Percentiles rank a stretch among this genome's conserved stretches.
Evolutionary conservation across 2,329 filamentous ascomycete species (phyloP).

Genomic region (Hypoxylon sp.): DNA sequence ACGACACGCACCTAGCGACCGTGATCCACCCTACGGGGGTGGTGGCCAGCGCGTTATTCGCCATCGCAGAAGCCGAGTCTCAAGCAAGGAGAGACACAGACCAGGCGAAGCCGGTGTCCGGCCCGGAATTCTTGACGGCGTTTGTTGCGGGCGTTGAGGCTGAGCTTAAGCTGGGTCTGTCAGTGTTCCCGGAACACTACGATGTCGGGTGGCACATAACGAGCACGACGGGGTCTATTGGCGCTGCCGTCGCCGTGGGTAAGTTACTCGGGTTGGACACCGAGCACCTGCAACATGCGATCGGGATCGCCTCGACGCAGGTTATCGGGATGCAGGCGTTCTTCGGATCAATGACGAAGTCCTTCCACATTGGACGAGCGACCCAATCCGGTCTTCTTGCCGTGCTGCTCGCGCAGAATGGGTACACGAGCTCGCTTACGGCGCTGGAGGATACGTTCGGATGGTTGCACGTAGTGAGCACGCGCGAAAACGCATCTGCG

Average conservation of each 20-base stretch:
- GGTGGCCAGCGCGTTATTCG: constrained; percentile 65
- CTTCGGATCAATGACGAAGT: constrained; percentile 70
- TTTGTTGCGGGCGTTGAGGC: constrained; percentile 67
- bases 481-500: constrained; percentile 57
- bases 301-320: constrained; percentile 68
- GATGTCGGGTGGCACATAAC: constrained; percentile 71
- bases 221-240: constrained; percentile 66
- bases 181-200: constrained; percentile 69
- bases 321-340: constrained; percentile 68
- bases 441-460: constrained; percentile 67
- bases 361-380: constrained; percentile 68
- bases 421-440: constrained; percentile 63
- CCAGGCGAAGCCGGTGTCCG: constrained; percentile 57
- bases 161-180: constrained; percentile 66
- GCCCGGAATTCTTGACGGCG: constrained; percentile 65
- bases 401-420: constrained; percentile 59
- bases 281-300: constrained; percentile 63
- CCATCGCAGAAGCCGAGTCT: constrained; percentile 58
- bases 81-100: background rate
- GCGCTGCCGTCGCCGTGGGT: constrained; percentile 66
- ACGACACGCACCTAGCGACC: constrained; percentile 69
- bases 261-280: constrained; percentile 62
- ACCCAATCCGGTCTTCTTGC: constrained; percentile 66
- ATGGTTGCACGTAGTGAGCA: constrained; percentile 67
- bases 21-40: constrained; percentile 70